These are phyloP conservation scores for Albugo laibachii DNA, from an alignment of 352 stramenopile genomes.

Conservation along the genomic window DNA sequence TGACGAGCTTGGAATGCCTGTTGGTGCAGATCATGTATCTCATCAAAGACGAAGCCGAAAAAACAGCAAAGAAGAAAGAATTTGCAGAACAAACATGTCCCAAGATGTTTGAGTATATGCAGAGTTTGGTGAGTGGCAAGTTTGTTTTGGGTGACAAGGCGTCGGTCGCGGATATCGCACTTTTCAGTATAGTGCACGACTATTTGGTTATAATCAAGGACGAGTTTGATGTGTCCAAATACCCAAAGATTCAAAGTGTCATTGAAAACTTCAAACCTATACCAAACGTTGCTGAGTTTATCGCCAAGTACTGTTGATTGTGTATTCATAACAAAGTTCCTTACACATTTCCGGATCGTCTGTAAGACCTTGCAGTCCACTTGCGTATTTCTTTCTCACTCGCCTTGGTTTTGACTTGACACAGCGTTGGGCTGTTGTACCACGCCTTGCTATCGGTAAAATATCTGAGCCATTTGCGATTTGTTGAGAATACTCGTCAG, in stretches of 20 bases:
- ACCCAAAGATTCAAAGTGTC: conserved; percentile 22
- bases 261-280: conserved; percentile 15
- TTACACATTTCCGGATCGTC: too few relatives aligned
- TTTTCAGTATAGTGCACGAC: conserved; percentile 25
- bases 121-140: conserved; percentile 20
- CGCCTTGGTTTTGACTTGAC: too few relatives aligned
- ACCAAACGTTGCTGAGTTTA: conserved; percentile 14
- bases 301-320: too few relatives aligned
- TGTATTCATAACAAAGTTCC: too few relatives aligned
- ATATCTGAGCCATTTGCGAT: neutral
- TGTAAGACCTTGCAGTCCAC: too few relatives aligned
- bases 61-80: conserved; percentile 16
- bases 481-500: conserved; percentile 13
- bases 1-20: neutral
- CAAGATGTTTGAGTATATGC: conserved; percentile 15
- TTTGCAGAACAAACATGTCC: conserved; percentile 14
- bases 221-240: conserved; percentile 10
- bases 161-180: conserved; percentile 19
- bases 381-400: too few relatives aligned
- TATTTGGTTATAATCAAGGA: conserved; percentile 10
- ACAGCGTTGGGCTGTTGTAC: conserved; percentile 6
- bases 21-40: conserved; percentile 15
- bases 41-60: conserved; percentile 13
- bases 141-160: conserved; percentile 28
- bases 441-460: conserved; percentile 3